A percentile compares a stretch with the other conserved stretches of the same genome.
Evolutionary conservation across 768 basidiomycete genomes (phyloP).

Genomic region (Naematelia encephala): DNA sequence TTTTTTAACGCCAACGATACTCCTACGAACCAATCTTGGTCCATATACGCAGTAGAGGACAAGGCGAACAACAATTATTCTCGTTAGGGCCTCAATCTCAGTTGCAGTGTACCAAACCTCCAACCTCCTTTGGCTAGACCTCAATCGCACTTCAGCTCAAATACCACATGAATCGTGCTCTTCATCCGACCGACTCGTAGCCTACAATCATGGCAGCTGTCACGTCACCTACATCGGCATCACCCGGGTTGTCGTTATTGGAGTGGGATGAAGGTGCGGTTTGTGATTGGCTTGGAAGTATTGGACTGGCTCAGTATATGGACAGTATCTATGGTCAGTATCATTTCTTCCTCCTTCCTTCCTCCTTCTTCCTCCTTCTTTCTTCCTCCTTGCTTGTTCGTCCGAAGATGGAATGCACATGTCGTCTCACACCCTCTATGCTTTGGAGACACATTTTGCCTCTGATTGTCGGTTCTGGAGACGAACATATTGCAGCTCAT

Average conservation of each 20-base stretch:
- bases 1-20: too few species aligned
- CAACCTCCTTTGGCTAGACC: too few species aligned
- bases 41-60: too few species aligned
- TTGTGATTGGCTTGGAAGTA: constrained; percentile 66
- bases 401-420: too few species aligned
- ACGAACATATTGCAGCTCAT: neutral
- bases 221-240: constrained; percentile 13
- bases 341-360: constrained; percentile 4
- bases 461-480: constrained; percentile 2
- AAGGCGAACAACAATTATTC: too few species aligned
- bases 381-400: neutral
- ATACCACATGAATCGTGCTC: too few species aligned
- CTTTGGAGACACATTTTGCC: neutral
- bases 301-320: constrained; percentile 85
- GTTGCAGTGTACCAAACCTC: too few species aligned
- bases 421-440: too few species aligned
- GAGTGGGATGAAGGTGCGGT: constrained; percentile 58
- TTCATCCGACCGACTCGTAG: too few species aligned
- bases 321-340: constrained; percentile 69
- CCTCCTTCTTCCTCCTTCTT: constrained; percentile 17
- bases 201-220: neutral
- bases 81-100: too few species aligned
- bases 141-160: too few species aligned
- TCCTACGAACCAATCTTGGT: too few species aligned
- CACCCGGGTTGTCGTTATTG: constrained; percentile 30